phyloP scores from a whole-genome alignment of 768 basidiomycete genomes.

The Hypholoma sublateritium region DNA sequence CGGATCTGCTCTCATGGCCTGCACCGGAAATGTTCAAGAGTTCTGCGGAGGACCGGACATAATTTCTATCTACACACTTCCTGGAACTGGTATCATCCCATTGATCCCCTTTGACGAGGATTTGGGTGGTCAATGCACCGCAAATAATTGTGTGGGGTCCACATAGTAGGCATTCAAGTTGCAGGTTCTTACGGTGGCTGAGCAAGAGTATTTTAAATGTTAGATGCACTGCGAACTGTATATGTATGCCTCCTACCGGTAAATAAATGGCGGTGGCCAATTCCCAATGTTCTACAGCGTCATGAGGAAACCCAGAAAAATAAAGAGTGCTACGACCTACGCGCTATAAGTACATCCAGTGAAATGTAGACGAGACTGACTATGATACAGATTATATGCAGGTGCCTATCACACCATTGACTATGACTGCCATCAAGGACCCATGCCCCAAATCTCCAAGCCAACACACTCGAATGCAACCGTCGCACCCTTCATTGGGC shows the following conservation, averaged over 20 bases:
- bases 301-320: too few relatives aligned
- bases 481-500: slow-evolving; percentile 43
- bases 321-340: too few relatives aligned
- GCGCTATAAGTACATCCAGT: neutral
- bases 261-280: too few relatives aligned
- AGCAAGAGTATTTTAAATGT: too few relatives aligned
- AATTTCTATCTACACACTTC: neutral
- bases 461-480: slow-evolving; percentile 88
- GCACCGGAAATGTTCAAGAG: neutral
- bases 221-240: too few relatives aligned
- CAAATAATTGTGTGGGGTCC: neutral
- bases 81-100: neutral
- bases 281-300: too few relatives aligned
- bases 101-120: neutral
- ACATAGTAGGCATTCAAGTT: too few relatives aligned
- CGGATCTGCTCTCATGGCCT: neutral
- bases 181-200: too few relatives aligned
- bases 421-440: slow-evolving; percentile 29
- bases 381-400: neutral
- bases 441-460: slow-evolving; percentile 88
- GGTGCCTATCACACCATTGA: neutral
- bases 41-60: slow-evolving; percentile 1
- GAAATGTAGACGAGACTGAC: neutral
- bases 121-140: neutral
- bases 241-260: too few relatives aligned